A percentile compares a stretch with the other conserved stretches of the same genome.
These are phyloP conservation scores for Mortierella claussenii DNA, from an alignment of 192 early-diverging fungal genomes.

Conservation along the genomic window DNA sequence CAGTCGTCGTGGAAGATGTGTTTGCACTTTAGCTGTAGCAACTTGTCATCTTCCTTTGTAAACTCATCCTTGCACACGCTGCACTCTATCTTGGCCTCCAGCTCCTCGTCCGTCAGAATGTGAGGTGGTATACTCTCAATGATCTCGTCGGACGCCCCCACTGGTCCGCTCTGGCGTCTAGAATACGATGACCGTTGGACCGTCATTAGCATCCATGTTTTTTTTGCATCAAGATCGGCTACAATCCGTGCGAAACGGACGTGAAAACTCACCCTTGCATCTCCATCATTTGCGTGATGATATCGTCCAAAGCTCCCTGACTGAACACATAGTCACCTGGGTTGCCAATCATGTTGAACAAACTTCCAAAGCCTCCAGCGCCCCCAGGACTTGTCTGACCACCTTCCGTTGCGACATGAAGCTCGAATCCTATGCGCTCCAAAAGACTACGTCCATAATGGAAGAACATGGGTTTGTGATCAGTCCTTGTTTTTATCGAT, in stretches of 20 bases:
- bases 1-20: slow-evolving; percentile 93
- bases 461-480: no score
- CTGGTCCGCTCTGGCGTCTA: slow-evolving; percentile 76
- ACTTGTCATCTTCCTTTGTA: slow-evolving; percentile 68
- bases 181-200: not conserved
- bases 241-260: no score
- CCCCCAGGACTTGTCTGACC: not conserved
- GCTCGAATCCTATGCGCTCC: slow-evolving; percentile 17
- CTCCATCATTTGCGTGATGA: slow-evolving; percentile 90
- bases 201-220: no score
- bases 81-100: slow-evolving; percentile 78
- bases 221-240: no score
- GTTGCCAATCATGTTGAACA: slow-evolving; percentile 53
- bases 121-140: slow-evolving; percentile 71
- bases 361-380: slow-evolving; percentile 15
- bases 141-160: slow-evolving; percentile 81
- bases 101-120: slow-evolving; percentile 26
- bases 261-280: slow-evolving; percentile 60
- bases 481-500: no score
- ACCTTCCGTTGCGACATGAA: not conserved
- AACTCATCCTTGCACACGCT: slow-evolving; percentile 94
- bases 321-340: slow-evolving; percentile 91
- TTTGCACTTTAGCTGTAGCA: slow-evolving; percentile 79
- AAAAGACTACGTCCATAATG: slow-evolving; percentile 14
- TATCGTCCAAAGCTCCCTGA: slow-evolving; percentile 84